phyloP scores from a whole-genome alignment of 176 grass and related monocot genomes.

The Zizania latifolia region DNA sequence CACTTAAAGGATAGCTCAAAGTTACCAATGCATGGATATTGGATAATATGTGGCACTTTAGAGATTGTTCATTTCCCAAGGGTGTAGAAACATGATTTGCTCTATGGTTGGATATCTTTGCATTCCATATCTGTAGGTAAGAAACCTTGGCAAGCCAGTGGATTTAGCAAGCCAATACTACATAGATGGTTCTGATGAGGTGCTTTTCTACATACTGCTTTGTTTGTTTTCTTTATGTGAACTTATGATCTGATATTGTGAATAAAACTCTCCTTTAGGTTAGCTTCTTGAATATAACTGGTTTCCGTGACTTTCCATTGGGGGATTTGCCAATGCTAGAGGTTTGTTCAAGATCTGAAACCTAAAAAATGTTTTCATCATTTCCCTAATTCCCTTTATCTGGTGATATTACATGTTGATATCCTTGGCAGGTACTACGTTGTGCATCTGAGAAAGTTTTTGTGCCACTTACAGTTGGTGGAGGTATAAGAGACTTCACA shows the following conservation, averaged over 20 bases:
- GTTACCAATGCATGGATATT: neutral
- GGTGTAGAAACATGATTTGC: neutral
- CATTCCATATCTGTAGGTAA: slow-evolving; percentile 49
- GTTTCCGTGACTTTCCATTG: slow-evolving; percentile 95
- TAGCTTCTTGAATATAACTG: slow-evolving; percentile 99
- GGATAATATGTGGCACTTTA: neutral
- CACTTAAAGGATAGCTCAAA: slow-evolving; percentile 16
- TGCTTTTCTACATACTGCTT: slow-evolving; percentile 22
- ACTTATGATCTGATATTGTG: slow-evolving; percentile 26
- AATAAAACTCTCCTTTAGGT: slow-evolving; percentile 46
- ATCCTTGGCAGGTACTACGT: slow-evolving; percentile 64
- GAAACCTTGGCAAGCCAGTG: slow-evolving; percentile 97
- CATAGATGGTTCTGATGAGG: slow-evolving; percentile 95
- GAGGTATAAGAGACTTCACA: slow-evolving; percentile 97
- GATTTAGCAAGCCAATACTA: slow-evolving; percentile 98
- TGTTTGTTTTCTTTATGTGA: neutral
- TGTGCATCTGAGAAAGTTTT: slow-evolving; percentile 91
- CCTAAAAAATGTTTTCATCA: neutral
- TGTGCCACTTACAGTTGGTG: slow-evolving; percentile 98
- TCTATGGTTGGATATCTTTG: slow-evolving; percentile 16
- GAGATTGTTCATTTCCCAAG: slow-evolving; percentile 13
- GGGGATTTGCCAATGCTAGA: slow-evolving; percentile 98
- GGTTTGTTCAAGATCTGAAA: slow-evolving; percentile 51
- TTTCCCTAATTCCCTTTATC: neutral
- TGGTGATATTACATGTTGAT: slow-evolving; percentile 10